These are phyloP conservation scores for Cryptococcus sp. DNA, from an alignment of 1,284 basidiomycete genomes.

Conservation along the genomic window DNA sequence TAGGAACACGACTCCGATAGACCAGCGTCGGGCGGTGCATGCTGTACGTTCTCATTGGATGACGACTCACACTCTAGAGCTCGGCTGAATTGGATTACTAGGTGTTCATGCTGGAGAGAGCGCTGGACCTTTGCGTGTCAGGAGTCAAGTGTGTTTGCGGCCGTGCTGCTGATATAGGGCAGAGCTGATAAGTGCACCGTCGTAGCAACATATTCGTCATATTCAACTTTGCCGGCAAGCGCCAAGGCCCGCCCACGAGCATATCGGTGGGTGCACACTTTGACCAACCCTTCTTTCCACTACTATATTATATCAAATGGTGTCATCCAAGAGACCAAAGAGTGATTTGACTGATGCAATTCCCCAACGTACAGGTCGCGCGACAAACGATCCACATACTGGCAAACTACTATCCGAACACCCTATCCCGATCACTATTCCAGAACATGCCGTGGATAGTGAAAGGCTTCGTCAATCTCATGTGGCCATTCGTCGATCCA, in stretches of 20 bases:
- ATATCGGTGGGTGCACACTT: conserved; percentile 20
- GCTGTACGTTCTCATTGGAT: conserved; percentile 13
- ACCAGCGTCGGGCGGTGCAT: conserved; percentile 29
- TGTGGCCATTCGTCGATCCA: conserved; percentile 50
- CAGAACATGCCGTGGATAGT: conserved; percentile 44
- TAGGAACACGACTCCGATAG: conserved; percentile 32
- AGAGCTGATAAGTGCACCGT: not conserved
- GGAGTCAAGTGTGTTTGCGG: conserved; percentile 38
- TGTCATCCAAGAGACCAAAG: too few species aligned
- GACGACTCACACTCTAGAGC: conserved; percentile 15
- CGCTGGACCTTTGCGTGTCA: conserved; percentile 42
- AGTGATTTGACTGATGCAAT: too few species aligned
- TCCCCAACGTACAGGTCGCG: conserved; percentile 17
- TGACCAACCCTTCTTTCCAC: not conserved
- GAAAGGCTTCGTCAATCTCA: conserved; percentile 41
- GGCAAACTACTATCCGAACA: conserved; percentile 40
- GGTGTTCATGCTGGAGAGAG: conserved; percentile 45
- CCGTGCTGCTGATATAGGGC: not conserved
- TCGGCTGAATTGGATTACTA: too few species aligned
- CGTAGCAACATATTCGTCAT: conserved; percentile 33
- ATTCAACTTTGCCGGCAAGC: conserved; percentile 49
- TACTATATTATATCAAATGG: not conserved
- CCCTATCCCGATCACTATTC: conserved; percentile 33
- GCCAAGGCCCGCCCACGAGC: conserved; percentile 40
- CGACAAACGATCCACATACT: conserved; percentile 35